Evolutionary conservation across 108 stramenopile genomes (phyloP).

Genomic region (Licmophora abbreviata): DNA sequence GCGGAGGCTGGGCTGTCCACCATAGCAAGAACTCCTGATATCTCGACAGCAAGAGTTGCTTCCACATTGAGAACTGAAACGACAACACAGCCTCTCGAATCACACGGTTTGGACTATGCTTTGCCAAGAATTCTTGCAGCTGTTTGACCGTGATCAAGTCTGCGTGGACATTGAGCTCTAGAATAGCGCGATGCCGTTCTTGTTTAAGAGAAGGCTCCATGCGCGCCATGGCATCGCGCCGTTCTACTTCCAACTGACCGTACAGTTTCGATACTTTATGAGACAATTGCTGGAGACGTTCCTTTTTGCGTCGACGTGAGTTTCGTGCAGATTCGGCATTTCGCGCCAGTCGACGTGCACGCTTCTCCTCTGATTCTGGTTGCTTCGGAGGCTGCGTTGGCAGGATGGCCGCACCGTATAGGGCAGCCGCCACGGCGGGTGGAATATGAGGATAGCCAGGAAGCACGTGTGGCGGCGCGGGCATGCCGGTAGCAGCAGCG

Average conservation of each 20-base stretch:
- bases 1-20: slow-evolving; percentile 46
- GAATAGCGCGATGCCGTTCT: slow-evolving; percentile 13
- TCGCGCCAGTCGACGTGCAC: slow-evolving; percentile 68
- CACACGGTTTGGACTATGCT: slow-evolving; percentile 25
- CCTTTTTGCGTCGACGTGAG: slow-evolving; percentile 72
- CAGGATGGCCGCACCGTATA: slow-evolving; percentile 18
- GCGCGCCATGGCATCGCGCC: too few relatives aligned
- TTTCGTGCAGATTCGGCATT: slow-evolving; percentile 84
- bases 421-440: not conserved
- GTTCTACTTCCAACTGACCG: slow-evolving; percentile 51
- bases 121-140: not conserved
- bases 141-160: not conserved
- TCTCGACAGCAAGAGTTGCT: slow-evolving; percentile 46
- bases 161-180: slow-evolving; percentile 13
- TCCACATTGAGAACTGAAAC: slow-evolving; percentile 58
- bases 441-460: slow-evolving; percentile 15
- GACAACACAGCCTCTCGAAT: slow-evolving; percentile 47
- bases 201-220: slow-evolving; percentile 32
- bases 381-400: too few relatives aligned
- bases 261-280: slow-evolving; percentile 60
- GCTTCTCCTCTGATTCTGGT: slow-evolving; percentile 65
- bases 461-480: slow-evolving; percentile 12
- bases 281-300: slow-evolving; percentile 45
- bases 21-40: slow-evolving; percentile 70
- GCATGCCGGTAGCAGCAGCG: slow-evolving; percentile 12